A percentile compares a stretch with the other conserved stretches of the same genome.
These are phyloP conservation scores for Chionographis japonica DNA, from an alignment of 106 monocot genomes.

Conservation along the genomic window DNA sequence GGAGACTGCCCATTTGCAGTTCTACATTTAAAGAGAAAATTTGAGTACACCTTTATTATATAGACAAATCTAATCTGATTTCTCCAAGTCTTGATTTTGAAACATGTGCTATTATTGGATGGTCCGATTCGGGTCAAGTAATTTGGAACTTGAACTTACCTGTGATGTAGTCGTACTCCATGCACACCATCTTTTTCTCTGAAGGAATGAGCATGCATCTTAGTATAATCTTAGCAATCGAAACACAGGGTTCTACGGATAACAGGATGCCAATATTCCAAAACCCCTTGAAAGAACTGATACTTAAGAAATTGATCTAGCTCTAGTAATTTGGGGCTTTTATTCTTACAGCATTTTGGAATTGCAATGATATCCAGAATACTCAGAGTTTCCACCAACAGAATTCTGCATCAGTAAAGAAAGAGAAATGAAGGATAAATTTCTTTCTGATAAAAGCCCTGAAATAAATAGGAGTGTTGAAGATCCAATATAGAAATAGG, in stretches of 20 bases:
- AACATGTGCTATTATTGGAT: background rate
- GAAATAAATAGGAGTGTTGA: too few relatives aligned
- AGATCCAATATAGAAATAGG: too few relatives aligned
- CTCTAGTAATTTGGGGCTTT: background rate
- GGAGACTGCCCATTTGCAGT: conserved; percentile 66
- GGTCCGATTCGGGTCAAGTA: background rate
- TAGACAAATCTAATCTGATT: background rate
- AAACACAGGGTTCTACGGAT: background rate
- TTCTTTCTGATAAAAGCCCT: too few relatives aligned
- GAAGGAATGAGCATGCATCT: conserved; percentile 1
- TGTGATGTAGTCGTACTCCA: conserved; percentile 89
- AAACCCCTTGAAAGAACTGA: background rate
- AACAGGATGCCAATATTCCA: conserved; percentile 1
- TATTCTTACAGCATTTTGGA: conserved; percentile 68
- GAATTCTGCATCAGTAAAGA: conserved; percentile 66
- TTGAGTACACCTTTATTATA: background rate
- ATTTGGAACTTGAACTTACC: conserved; percentile 27
- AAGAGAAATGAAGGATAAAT: conserved; percentile 1
- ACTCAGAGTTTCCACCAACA: conserved; percentile 85
- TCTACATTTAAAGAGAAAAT: conserved; percentile 28
- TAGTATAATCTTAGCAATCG: background rate
- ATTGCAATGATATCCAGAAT: conserved; percentile 81
- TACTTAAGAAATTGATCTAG: background rate
- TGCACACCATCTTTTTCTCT: conserved; percentile 87
- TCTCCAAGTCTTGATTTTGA: background rate